Percentiles rank a stretch among this genome's conserved stretches.
phyloP scores from a whole-genome alignment of 345 rosid genomes.

The Brassica napus region DNA sequence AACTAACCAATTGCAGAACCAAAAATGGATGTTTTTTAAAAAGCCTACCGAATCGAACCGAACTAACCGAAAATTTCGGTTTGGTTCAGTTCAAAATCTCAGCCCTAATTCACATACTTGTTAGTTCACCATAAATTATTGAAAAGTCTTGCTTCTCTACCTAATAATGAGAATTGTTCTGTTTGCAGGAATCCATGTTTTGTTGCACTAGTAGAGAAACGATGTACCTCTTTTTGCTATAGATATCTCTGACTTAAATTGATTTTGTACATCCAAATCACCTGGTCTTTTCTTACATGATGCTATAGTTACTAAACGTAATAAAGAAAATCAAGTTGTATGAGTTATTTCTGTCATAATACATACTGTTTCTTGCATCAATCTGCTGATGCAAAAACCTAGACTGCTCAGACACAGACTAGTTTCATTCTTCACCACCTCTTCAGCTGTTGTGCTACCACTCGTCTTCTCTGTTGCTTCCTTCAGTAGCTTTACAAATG shows the following conservation, averaged over 20 bases:
- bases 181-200: too few species aligned
- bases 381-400: conserved; percentile 57
- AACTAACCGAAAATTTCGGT: too few species aligned
- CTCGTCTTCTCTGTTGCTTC: conserved; percentile 38
- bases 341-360: conserved; percentile 49
- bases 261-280: conserved; percentile 1
- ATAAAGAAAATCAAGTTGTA: conserved; percentile 43
- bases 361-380: conserved; percentile 51
- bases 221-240: conserved; percentile 1
- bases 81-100: too few species aligned
- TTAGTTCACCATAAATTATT: too few species aligned
- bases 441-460: conserved; percentile 44
- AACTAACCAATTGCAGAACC: too few species aligned
- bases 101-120: too few species aligned
- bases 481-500: conserved; percentile 45
- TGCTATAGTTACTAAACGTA: background rate
- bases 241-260: conserved; percentile 2
- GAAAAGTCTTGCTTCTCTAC: too few species aligned
- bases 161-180: too few species aligned
- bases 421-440: conserved; percentile 44
- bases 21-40: too few species aligned
- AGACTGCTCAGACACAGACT: conserved; percentile 47
- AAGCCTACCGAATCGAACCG: too few species aligned
- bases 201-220: too few species aligned
- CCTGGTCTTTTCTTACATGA: conserved; percentile 10